Evolutionary conservation across 108 stramenopile species (phyloP), one percentile per base, ranked within the genome.

Genomic region (Nannochloropsis gaditana): DNA sequence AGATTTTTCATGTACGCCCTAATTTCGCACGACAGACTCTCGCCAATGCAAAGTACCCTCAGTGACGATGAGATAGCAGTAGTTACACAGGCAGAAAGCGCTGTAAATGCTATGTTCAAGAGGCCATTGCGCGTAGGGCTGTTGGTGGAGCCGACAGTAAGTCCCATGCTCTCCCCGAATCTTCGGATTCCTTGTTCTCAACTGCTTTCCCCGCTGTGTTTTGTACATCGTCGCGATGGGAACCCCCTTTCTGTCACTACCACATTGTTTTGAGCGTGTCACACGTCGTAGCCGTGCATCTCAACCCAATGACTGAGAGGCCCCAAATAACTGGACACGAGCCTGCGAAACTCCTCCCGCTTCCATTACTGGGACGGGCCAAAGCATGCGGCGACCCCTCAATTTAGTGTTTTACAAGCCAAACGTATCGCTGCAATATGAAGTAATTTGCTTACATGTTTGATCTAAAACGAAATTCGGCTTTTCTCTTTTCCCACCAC

Each of bases 121-220:
- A 73, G n/a, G 59, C 45, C 43, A 9, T 21, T 45, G 82, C 44
- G 43, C 21, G 44, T 82, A 19, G 82, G 45, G 82, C 44, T 45
- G 82, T 45, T 82, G 82, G 45, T 82, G 43, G 82, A 82, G 82
- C 82, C 45, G 82, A 45, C 45, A n/a, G 59, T 73, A 73, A 73
- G 59, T 6, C 31, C 31, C 31, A 31, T 31, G 31, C 59, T 73
- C 8, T n/a, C 8, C 11, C 5, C 59, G 15, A 73, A 73, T 73
- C 59, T 73, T 15, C 59, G 59, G 59, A 73, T 73, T 73, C 59
- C 59, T 73, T 73, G 6, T 73, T n/a, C 59, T 15, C n/a, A n/a
- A n/a, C n/a, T 8, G 59, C 59, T 2, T 2, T 6, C 59, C 31
- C 31, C 31, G 31, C 31, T 31, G 31, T 31, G 1, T 31, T 31